These are phyloP conservation scores for Corinectria fuckeliana DNA, from an alignment of 2,329 filamentous ascomycete genomes.

Conservation along the genomic window DNA sequence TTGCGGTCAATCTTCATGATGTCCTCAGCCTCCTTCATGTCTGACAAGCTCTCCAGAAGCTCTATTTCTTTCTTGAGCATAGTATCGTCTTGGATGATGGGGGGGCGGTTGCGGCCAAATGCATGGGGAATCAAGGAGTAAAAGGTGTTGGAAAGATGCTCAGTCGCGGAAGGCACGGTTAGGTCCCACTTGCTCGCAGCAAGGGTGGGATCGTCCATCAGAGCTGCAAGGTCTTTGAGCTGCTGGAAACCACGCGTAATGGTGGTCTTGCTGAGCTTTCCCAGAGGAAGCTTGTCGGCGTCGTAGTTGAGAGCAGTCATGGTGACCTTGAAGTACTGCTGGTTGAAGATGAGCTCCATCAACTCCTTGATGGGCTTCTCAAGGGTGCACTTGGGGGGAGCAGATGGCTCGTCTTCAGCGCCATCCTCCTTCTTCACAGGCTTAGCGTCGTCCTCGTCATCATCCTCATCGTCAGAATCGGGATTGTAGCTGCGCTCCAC, in stretches of 20 bases:
- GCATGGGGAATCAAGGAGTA: constrained; percentile 83
- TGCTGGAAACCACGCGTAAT: constrained; percentile 77
- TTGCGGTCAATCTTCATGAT: constrained; percentile 73
- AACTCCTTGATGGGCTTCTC: constrained; percentile 67
- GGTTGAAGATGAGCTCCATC: constrained; percentile 85
- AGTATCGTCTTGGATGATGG: constrained; percentile 63
- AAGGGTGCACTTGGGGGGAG: constrained; percentile 62
- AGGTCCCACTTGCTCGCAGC: constrained; percentile 53
- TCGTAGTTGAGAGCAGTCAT: constrained; percentile 76
- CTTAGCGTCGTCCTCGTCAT: constrained; percentile 39
- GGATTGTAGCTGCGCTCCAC: constrained; percentile 79
- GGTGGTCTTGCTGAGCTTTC: constrained; percentile 82
- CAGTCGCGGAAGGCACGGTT: constrained; percentile 51
- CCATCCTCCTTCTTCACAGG: constrained; percentile 45
- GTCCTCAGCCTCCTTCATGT: constrained; percentile 82
- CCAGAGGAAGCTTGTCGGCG: constrained; percentile 77
- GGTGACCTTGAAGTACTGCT: constrained; percentile 70
- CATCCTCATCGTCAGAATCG: constrained; percentile 66
- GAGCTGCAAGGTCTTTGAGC: constrained; percentile 74
- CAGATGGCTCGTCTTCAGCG: constrained; percentile 43
- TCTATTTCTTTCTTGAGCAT: constrained; percentile 79
- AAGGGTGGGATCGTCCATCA: constrained; percentile 62
- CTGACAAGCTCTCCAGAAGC: constrained; percentile 78
- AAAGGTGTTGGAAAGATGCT: constrained; percentile 76
- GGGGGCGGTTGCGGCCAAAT: constrained; percentile 77